Percentiles rank a stretch among this genome's conserved stretches.
phyloP scores from a whole-genome alignment of 768 basidiomycete species.

The Dentipellis sp. region DNA sequence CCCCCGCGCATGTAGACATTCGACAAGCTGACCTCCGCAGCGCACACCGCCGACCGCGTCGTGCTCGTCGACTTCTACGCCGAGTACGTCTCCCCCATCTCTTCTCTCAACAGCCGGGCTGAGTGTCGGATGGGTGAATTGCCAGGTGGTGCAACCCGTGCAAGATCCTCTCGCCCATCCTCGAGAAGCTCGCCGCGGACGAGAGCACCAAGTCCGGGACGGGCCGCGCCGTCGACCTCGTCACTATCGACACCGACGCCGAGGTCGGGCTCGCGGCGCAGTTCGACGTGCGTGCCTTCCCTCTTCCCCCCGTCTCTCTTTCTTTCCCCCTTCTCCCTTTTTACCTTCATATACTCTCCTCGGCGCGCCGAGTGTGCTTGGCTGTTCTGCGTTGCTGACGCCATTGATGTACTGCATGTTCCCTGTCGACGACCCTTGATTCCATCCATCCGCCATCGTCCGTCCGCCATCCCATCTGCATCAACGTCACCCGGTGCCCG shows the following conservation, averaged over 20 bases:
- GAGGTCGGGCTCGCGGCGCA: conserved; percentile 40
- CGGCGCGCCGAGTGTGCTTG: neutral
- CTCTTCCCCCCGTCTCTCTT: neutral
- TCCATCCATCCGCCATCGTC: too few species aligned
- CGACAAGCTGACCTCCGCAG: conserved; percentile 20
- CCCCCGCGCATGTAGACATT: conserved; percentile 23
- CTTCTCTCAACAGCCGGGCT: neutral
- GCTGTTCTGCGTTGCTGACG: neutral
- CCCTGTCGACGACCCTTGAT: neutral
- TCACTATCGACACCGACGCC: conserved; percentile 59
- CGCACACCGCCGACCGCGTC: conserved; percentile 35
- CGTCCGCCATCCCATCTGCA: too few species aligned
- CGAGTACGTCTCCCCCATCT: conserved; percentile 37
- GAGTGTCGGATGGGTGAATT: neutral
- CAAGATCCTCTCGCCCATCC: conserved; percentile 58
- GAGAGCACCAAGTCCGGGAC: conserved; percentile 33
- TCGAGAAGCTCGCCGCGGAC: conserved; percentile 45
- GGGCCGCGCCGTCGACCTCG: conserved; percentile 55
- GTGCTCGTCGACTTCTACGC: conserved; percentile 77
- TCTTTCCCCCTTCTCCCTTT: neutral
- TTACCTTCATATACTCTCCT: neutral
- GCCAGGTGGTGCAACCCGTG: conserved; percentile 76
- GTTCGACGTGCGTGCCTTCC: conserved; percentile 33
- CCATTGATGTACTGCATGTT: neutral
- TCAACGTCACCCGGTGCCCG: neutral